Evolutionary conservation across 2,329 filamentous ascomycete genomes (phyloP), one percentile per base, ranked within the genome.

Genomic region (Colletotrichum sp.): DNA sequence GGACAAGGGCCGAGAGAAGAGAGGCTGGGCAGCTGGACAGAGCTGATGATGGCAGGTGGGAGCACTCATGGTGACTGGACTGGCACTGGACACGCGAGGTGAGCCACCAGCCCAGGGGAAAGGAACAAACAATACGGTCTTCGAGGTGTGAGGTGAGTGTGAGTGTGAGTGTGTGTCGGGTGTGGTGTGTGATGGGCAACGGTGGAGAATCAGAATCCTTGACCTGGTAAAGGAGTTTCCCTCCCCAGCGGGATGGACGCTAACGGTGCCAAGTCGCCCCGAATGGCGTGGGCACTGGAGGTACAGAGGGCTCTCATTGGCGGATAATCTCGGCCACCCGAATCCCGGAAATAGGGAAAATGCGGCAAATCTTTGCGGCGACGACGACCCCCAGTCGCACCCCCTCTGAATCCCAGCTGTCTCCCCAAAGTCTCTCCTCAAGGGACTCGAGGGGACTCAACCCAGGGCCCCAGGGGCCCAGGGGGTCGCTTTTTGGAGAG

Each of bases 281-380:
- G 27, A 62, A 72, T 36, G 62, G 62, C 29, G 55, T 62, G 72
- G 52, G 32, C 25, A 12, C 44, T 19, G 27, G 36, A 15, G 12
- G 22, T 19, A 44, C 36, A 19, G 36, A 22, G n/a, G 44, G 44
- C 15, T 72, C 32, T 59, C 52, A 77, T 77, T 77, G 76, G 76
- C 76, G 76, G 76, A 77, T 71, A 77, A 77, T 77, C 69, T 72
- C 36, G 32, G 49, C 16, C 62, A 16, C 34, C 34, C 36, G 32
- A 77, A 77, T 77, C 66, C 76, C 74, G 69, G 76, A 74, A 77
- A 77, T 77, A 68, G 76, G 74, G 69, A 77, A 67, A 74, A 77
- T 55, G 70, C 75, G 72, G 72, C 67, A 67, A 71, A 77, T 77
- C 75, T 66, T 77, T 71, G 66, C 55, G 71, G 75, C 66, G 61